A percentile compares a stretch with the other conserved stretches of the same genome.
phyloP scores from a whole-genome alignment of 1,139 yeast genomes.

The Suhomyces chickasaworum region DNA sequence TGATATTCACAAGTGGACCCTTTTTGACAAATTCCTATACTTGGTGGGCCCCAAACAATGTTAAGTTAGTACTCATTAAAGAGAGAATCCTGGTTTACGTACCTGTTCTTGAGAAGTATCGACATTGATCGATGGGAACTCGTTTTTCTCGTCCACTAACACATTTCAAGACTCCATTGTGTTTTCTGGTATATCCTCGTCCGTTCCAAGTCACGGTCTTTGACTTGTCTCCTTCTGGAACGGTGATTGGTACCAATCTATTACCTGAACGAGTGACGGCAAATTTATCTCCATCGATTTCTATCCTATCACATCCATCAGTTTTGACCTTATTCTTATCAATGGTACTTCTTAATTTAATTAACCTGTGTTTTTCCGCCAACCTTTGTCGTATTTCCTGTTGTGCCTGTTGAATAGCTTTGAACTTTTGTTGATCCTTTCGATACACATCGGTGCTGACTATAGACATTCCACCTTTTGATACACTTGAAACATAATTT shows the following conservation, averaged over 20 bases:
- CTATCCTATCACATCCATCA: conserved; percentile 41
- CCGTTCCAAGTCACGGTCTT: conserved; percentile 34
- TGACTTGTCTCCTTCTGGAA: conserved; percentile 18
- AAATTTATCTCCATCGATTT: conserved; percentile 34
- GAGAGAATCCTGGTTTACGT: conserved; percentile 22
- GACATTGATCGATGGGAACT: conserved; percentile 32
- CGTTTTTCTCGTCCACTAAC: conserved; percentile 14
- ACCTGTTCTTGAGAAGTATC: conserved; percentile 46
- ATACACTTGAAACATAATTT: conserved; percentile 25
- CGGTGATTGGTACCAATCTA: conserved; percentile 33
- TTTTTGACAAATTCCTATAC: conserved; percentile 53
- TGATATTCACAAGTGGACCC: conserved; percentile 54
- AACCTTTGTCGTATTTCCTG: conserved; percentile 22
- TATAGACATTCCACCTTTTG: conserved; percentile 39
- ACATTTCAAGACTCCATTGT: conserved; percentile 33
- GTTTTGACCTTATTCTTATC: conserved; percentile 29
- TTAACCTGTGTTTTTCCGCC: conserved; percentile 18
- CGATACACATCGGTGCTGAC: conserved; percentile 38
- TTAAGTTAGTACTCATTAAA: conserved; percentile 19
- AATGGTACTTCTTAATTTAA: conserved; percentile 9
- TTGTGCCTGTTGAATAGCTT: conserved; percentile 18
- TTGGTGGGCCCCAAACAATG: conserved; percentile 26
- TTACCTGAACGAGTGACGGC: conserved; percentile 40
- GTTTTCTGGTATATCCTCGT: conserved; percentile 24
- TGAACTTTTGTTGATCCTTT: conserved; percentile 27